phyloP scores from a whole-genome alignment of 129 eudicot genomes.

The Saposhnikovia divaricata region DNA sequence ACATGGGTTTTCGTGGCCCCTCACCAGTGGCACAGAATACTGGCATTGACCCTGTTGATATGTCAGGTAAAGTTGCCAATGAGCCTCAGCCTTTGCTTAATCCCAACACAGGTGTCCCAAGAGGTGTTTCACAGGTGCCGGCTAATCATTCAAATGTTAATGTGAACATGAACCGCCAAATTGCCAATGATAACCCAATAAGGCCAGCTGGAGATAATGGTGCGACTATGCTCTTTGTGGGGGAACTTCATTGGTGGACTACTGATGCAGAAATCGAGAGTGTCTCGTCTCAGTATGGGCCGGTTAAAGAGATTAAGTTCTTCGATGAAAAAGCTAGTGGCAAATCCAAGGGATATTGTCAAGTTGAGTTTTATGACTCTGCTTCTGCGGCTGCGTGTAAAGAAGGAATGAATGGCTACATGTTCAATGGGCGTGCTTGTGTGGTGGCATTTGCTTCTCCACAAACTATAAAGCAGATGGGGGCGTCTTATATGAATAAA shows the following conservation, averaged over 20 bases:
- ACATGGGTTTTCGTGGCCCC: conserved; percentile 59
- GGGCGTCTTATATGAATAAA: conserved; percentile 60
- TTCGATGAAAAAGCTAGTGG: conserved; percentile 98
- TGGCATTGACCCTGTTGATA: conserved; percentile 25
- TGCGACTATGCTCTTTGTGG: conserved; percentile 77
- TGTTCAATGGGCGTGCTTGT: conserved; percentile 85
- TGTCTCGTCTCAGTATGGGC: conserved; percentile 75
- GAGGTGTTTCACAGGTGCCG: conserved; percentile 42
- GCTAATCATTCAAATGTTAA: conserved; percentile 37
- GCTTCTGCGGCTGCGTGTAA: conserved; percentile 75
- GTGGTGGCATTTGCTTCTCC: conserved; percentile 93
- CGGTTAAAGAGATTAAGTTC: conserved; percentile 82
- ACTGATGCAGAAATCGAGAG: conserved; percentile 95
- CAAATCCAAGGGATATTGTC: conserved; percentile 93
- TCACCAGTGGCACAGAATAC: conserved; percentile 31
- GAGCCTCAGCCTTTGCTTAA: conserved; percentile 37
- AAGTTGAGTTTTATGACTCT: conserved; percentile 76
- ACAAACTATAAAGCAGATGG: conserved; percentile 82
- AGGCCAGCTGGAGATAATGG: conserved; percentile 63
- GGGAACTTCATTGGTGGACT: conserved; percentile 98
- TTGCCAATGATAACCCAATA: conserved; percentile 29
- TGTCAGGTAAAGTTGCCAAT: conserved; percentile 23
- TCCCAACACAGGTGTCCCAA: conserved; percentile 32
- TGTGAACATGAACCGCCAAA: conserved; percentile 26
- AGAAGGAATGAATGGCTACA: conserved; percentile 82